Evolutionary conservation across 345 rosid genomes (phyloP).

Genomic region (Syzygium aromaticum): DNA sequence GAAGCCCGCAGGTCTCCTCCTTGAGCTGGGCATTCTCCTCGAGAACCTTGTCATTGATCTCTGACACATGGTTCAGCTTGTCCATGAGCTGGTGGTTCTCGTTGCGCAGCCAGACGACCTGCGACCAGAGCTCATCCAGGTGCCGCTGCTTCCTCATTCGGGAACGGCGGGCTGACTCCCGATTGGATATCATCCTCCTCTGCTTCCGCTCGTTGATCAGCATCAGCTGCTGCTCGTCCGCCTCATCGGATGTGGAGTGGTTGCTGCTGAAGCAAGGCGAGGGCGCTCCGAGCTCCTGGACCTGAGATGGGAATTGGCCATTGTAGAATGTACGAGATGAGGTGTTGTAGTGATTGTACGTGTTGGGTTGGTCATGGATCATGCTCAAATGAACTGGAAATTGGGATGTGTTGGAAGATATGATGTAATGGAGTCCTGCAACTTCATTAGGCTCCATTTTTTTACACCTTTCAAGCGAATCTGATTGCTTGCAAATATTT

Average conservation of each 20-base stretch:
- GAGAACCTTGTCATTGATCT: slow-evolving; percentile 38
- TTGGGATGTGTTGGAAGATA: slow-evolving; percentile 27
- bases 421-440: slow-evolving; percentile 35
- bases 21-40: slow-evolving; percentile 72
- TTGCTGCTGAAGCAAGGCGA: slow-evolving; percentile 32
- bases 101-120: slow-evolving; percentile 74
- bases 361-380: slow-evolving; percentile 10
- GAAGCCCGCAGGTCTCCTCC: slow-evolving; percentile 58
- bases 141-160: slow-evolving; percentile 98
- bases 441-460: slow-evolving; percentile 51
- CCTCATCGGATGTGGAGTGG: slow-evolving; percentile 80
- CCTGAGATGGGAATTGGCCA: slow-evolving; percentile 11
- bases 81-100: slow-evolving; percentile 78
- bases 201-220: slow-evolving; percentile 79
- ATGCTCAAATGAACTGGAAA: slow-evolving; percentile 31
- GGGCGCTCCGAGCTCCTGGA: background rate
- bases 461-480: background rate
- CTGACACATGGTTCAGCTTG: slow-evolving; percentile 62
- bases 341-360: background rate
- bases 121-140: slow-evolving; percentile 89
- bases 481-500: background rate
- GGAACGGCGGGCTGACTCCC: slow-evolving; percentile 90
- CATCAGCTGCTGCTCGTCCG: slow-evolving; percentile 49
- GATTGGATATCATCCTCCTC: slow-evolving; percentile 88
- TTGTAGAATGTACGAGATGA: slow-evolving; percentile 1